Evolutionary conservation across 2,329 filamentous ascomycete species (phyloP), one percentile per base, ranked within the genome.

Genomic region (Fusarium sp.): DNA sequence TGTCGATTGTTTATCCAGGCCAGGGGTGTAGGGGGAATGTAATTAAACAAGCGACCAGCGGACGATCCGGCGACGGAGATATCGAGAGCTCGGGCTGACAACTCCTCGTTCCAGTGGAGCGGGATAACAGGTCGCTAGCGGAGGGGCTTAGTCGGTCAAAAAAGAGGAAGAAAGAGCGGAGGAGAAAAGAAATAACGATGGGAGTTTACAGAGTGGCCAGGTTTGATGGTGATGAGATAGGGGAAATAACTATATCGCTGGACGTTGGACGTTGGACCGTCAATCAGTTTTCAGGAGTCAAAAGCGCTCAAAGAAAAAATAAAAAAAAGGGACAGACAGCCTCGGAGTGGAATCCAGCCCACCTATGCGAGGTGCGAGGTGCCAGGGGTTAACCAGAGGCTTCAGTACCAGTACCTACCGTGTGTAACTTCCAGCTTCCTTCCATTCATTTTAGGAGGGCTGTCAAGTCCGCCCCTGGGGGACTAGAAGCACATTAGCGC

Each of bases 41-140:
- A 73, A 73, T 73, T 74, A 73, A 73, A 73, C 71, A 71, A 66
- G 64, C 68, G 70, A 62, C 57, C 23, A 54, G 57, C 56, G 56
- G 62, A 61, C 51, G 62, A 68, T 59, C 67, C 57, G 58, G 58
- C 61, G 59, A 60, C 56, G 47, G 52, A 58, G 56, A 62, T 56
- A 30, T 71, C 61, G 48, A 70, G 54, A 56, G 45, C 50, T 68
- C 34, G 42, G 51, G 57, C 40, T 60, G 55, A 57, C 34, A 32
- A 62, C 53, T 61, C 60, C 52, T 73, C 68, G 68, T 72, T 73
- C 70, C 70, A 73, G 64, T 49, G 50, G 60, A 67, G 62, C 60
- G 57, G 50, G 53, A 67, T 46, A 34, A 50, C 26, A 45, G 24
- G 49, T 68, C 66, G 43, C 56, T 59, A 68, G 55, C 46, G 48